Evolutionary conservation across 75 land plant genomes (phyloP).

Genomic region (Azolla pinnata): DNA sequence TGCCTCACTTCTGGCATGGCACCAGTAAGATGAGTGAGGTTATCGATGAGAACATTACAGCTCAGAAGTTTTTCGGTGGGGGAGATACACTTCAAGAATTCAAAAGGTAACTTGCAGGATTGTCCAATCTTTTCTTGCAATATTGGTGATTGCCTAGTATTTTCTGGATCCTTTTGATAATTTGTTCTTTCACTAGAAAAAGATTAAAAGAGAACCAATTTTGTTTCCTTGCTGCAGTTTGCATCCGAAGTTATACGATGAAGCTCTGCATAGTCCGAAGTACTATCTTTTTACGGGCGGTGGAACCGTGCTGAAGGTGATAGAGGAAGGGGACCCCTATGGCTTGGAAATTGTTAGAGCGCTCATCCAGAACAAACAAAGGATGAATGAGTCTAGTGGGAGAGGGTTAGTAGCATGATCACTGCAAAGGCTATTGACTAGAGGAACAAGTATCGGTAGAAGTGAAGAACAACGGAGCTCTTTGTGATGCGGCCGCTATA

Average conservation of each 20-base stretch:
- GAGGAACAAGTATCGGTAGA: no score
- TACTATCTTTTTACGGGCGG: conserved; percentile 46
- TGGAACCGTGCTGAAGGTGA: conserved; percentile 38
- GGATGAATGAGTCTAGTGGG: no score
- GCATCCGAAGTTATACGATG: conserved; percentile 32
- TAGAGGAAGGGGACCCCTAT: conserved; percentile 37
- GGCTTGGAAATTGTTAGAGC: conserved; percentile 37
- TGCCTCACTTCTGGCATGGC: conserved; percentile 48
- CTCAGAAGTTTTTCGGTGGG: conserved; percentile 47
- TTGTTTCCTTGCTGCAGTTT: conserved; percentile 15
- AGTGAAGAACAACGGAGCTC: no score
- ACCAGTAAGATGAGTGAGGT: conserved; percentile 37
- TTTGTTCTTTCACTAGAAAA: no score
- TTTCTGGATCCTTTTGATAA: no score
- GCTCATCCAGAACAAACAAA: conserved; percentile 23
- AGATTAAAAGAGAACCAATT: neutral
- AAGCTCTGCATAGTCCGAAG: conserved; percentile 34
- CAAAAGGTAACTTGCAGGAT: conserved; percentile 45
- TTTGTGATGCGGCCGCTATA: no score
- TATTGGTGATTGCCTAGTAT: no score
- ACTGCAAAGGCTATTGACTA: no score
- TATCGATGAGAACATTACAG: conserved; percentile 32
- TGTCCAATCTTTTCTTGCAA: no score
- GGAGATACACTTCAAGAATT: conserved; percentile 50
- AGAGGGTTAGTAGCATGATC: no score